Base-by-base conservation (phyloP, 2,329 filamentous ascomycete species). In the Phoma sp. region DNA sequence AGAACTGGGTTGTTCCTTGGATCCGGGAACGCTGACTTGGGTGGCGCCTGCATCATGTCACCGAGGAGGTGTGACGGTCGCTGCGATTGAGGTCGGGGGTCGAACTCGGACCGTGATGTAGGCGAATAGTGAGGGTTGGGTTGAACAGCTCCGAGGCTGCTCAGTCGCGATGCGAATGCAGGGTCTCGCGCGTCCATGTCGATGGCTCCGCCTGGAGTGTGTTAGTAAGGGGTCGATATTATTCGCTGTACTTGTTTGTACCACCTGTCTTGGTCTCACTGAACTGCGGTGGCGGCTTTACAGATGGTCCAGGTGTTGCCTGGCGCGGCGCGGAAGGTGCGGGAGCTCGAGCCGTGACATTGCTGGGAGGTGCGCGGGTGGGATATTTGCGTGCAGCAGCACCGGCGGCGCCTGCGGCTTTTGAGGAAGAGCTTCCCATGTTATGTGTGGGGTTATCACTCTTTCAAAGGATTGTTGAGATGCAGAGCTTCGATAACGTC, bases 121-220 rank as follows among this genome's bases (percentile, higher is more conserved):
- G 79, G 76, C 10, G 83, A 86, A 57, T 81, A 77, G 21, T 83
- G 84, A 2, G 83, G 83, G 54, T 81, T 81, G 25, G 83, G 83
- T 47, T 80, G 81, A 7, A 87, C 84, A 48, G 83, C 80, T 51
- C 84, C 85, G 53, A 87, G 77, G 38, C 75, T 77, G 64, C 87
- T 89, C 58, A 98, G 90, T 60, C 92, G 96, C 70, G 86, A 88
- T 81, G 93, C 90, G 84, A 82, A 93, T 67, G 83, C 78, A 1
- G 84, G 84, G 67, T 87, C 85, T 53, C 80, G 81, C 50, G 79
- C 84, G 66, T 88, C 85, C 65, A 84, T 78, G 62, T 86, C 82
- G 57, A 87, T 81, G 42, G 81, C 83, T 83, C 23, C 14, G 34
- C 15, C 15, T 53, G 10, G 1, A 3, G 2, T 5, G 14, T 11